Base-by-base conservation (phyloP, 306 rosid species). In the Vicia faba region DNA sequence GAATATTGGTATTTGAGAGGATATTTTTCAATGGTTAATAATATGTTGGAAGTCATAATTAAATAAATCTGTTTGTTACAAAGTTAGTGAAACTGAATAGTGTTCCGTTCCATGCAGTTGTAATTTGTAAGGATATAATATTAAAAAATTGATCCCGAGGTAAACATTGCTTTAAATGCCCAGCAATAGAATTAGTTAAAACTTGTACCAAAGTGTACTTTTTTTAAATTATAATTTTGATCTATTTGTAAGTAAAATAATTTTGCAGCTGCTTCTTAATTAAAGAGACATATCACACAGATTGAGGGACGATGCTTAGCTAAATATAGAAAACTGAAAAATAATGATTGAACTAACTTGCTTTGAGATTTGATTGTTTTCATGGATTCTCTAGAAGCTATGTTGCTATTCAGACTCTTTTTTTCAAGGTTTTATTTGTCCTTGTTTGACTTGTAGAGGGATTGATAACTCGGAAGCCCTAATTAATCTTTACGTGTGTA, bases 11-110 rank as follows among this genome's bases (percentile, higher is more conserved):
- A 8, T 59, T 41, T 80, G 33, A 53, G 15, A 31, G 28, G 33
- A 45, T 56, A 66, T 50, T 48, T 19, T 58, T 74, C 48, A 6
- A 19, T 72, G 61, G 59, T 61, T 61, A 61, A 72, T 61, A 56
- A 72, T 61, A 12, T 61, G 31, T 40, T 26, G 43, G 49, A 71
- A 65, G 15, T 59, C 50, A 10, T 73, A 31, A 73, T 19, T 51
- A 28, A 26, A 56, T 38, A 50, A 23, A 51, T 64, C 11, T 33
- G 4, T 26, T 40, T 64, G 65, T 41, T 79, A 58, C 26, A 9
- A 35, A 29, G 45, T 68, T 55, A 45, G 48, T 44, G 18, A n/a
- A 44, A 44, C 49, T 18, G 39, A 18, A 38, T 35, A 62, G 50
- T 69, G 40, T 70, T 57, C 11, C 23, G 15, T 48, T 55, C 29